Conservation (phyloP, 148 eudicot species). For the Cornus controversa region DNA sequence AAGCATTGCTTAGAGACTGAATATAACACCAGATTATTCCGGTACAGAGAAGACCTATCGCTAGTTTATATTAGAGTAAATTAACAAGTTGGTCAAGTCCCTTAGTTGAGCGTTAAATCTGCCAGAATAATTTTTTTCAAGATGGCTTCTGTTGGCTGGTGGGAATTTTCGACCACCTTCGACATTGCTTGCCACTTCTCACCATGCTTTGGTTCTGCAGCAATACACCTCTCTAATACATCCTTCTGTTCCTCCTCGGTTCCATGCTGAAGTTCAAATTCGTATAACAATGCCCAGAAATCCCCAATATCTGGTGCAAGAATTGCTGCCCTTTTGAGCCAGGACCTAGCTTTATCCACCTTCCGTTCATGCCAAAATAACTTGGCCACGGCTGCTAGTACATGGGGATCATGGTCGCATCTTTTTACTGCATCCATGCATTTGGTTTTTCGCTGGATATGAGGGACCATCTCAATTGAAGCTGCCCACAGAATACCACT, state of each 20-base stretch:
- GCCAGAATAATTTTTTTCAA: slow-evolving; percentile 91
- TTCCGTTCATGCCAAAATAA: slow-evolving; percentile 94
- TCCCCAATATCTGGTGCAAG: slow-evolving; percentile 90
- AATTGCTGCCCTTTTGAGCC: slow-evolving; percentile 81
- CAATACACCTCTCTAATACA: slow-evolving; percentile 72
- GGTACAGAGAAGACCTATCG: too few species aligned
- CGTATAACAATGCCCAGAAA: slow-evolving; percentile 84
- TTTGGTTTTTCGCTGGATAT: slow-evolving; percentile 75
- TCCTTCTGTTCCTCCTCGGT: slow-evolving; percentile 74
- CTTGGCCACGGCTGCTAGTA: slow-evolving; percentile 76
- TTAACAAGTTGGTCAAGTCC: too few species aligned
- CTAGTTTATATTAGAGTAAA: too few species aligned
- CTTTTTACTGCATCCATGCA: slow-evolving; percentile 73
- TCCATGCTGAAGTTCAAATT: slow-evolving; percentile 86
- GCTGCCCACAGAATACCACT: too few species aligned
- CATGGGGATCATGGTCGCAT: slow-evolving; percentile 76
- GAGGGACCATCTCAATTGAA: slow-evolving; percentile 88
- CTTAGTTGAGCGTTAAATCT: too few species aligned
- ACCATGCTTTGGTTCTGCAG: slow-evolving; percentile 93
- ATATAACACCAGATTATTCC: too few species aligned
- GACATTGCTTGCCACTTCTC: slow-evolving; percentile 85
- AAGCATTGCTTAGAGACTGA: slow-evolving; percentile 14
- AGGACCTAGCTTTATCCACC: slow-evolving; percentile 82
- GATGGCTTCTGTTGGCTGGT: slow-evolving; percentile 79
- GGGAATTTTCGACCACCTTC: slow-evolving; percentile 83